Base-by-base conservation (phyloP, 78 protist genomes). In the Abeoforma whisleri region DNA sequence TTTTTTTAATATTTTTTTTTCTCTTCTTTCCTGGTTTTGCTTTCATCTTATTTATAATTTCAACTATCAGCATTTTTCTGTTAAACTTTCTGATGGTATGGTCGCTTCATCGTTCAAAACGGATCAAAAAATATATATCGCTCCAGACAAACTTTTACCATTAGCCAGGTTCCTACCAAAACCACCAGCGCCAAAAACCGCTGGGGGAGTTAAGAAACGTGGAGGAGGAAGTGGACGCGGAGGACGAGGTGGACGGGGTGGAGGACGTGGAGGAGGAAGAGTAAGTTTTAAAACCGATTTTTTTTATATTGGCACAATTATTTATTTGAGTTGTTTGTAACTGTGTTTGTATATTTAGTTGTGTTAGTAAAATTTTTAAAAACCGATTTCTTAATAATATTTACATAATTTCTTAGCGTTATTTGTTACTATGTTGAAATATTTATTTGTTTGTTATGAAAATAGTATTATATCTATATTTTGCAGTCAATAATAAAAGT, bases 141-240 rank as follows among this genome's bases (percentile, higher is more conserved):
- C 75, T 69, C 84, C 87, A 1, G 39, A 75, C 34, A 87, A 87
- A 84, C 86, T 87, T 34, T 88, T 90, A n/a, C 92, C 92, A 0
- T 40, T 87, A 69, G 57, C 84, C 37, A 79, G 90, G 2, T 90
- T 90, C 82, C 34, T 87, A 62, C 89, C 89, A 22, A 69, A 84
- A 71, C 88, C 91, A n/a, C 69, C 87, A 12, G 80, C 77, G 68
- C 77, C 77, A 84, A 84, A 84, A 76, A 57, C 33, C 19, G 40
- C 25, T 75, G 28, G 31, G 33, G 74, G 0, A 2, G 37, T 5
- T 0, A 40, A 32, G 28, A 0, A n/a, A 68, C 69, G 70, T 68
- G 76, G 40, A 32, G 70, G 40, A 38, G 19, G 75, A 8, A 38
- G 0, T 0, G 70, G 62, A 28, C 30, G 62, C 12, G 35, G 70